Percentiles rank a stretch among this genome's conserved stretches.
Evolutionary conservation across 768 basidiomycete species (phyloP).

Genomic region (Ramaria sp.): DNA sequence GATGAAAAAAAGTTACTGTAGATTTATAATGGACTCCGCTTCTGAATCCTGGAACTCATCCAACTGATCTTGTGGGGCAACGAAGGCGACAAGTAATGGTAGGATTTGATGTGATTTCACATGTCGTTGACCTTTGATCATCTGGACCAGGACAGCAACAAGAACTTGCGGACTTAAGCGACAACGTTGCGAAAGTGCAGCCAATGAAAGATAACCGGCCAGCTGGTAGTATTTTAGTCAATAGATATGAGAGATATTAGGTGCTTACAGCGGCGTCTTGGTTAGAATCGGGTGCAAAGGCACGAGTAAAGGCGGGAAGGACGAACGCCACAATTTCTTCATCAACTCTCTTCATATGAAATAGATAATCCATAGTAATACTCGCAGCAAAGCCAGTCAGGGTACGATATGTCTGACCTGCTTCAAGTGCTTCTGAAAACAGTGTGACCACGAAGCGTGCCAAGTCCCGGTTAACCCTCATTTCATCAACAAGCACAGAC

Average conservation of each 20-base stretch:
- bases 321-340: constrained; percentile 58
- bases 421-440: constrained; percentile 39
- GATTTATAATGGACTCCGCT: constrained; percentile 25
- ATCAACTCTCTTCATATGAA: constrained; percentile 41
- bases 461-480: constrained; percentile 59
- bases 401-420: constrained; percentile 43
- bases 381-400: constrained; percentile 78
- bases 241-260: not conserved
- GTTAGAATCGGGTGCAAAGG: constrained; percentile 51
- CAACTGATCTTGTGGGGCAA: constrained; percentile 48
- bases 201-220: constrained; percentile 62
- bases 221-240: constrained; percentile 32
- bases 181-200: constrained; percentile 57
- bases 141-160: constrained; percentile 42
- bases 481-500: constrained; percentile 59
- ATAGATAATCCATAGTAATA: constrained; percentile 69
- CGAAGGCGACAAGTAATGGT: constrained; percentile 54
- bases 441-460: constrained; percentile 61
- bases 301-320: constrained; percentile 48
- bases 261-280: constrained; percentile 16
- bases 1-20: constrained; percentile 32
- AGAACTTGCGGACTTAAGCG: constrained; percentile 47
- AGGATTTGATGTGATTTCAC: constrained; percentile 44
- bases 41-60: constrained; percentile 31
- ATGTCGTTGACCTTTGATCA: constrained; percentile 36